These are phyloP conservation scores for Coemansia sp. DNA, from an alignment of 192 early-diverging fungal species.

Conservation along the genomic window DNA sequence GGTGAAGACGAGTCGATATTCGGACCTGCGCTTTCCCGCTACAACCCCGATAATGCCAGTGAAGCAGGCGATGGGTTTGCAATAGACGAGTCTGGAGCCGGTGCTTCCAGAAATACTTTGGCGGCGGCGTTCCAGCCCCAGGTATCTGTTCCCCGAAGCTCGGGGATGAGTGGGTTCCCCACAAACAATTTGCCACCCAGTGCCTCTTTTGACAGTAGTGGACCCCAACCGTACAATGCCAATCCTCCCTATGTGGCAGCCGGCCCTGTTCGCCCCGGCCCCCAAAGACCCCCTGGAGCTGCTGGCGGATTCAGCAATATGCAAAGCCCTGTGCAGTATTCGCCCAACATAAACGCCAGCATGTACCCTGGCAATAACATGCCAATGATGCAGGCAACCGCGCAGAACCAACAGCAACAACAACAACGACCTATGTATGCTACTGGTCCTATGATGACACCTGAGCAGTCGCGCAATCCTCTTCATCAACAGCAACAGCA, in stretches of 20 bases:
- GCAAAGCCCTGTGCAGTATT: slow-evolving; percentile 3
- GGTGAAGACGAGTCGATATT: too few species aligned
- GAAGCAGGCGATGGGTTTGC: background rate
- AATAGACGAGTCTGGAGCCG: background rate
- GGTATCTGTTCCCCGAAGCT: background rate
- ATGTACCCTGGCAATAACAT: slow-evolving; percentile 5
- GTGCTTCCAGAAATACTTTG: background rate
- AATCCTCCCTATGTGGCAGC: background rate
- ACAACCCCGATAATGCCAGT: background rate
- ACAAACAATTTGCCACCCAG: background rate
- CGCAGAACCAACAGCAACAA: background rate
- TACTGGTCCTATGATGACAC: background rate
- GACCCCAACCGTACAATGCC: slow-evolving; percentile 7
- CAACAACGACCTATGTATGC: background rate
- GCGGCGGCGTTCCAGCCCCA: background rate
- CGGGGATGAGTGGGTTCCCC: slow-evolving; percentile 4
- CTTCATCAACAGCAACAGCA: slow-evolving; percentile 1
- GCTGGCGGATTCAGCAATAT: background rate
- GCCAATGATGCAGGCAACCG: background rate
- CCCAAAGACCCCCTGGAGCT: background rate
- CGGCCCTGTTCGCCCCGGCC: background rate
- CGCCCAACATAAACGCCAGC: background rate
- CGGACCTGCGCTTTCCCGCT: background rate
- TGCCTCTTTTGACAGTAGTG: slow-evolving; percentile 3
- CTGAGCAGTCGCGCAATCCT: background rate